Base-by-base conservation (phyloP, 1,284 basidiomycete genomes). In the Heterobasidion occidentale region DNA sequence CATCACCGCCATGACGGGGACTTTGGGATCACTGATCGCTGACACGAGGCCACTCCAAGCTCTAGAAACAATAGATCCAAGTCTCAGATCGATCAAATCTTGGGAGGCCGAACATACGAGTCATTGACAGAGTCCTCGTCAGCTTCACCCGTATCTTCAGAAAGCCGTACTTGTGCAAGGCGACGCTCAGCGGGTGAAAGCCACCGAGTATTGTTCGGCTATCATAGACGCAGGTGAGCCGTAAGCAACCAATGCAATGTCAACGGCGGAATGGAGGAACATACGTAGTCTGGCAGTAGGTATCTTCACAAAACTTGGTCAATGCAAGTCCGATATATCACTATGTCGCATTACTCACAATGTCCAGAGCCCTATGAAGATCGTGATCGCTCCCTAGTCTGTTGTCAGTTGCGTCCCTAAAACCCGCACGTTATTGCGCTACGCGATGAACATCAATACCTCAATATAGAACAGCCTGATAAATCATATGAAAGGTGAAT, bases 141-240 rank as follows among this genome's bases (percentile, higher is more conserved):
- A 0, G 83, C 81, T 68, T 87, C 86, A 1, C 86, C 86, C n/a
- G 80, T 82, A 65, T 91, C 88, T 65, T 90, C 88, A 0, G 84
- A 77, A 36, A 92, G 76, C 7, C 90, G 80, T 0, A 81, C 79
- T 64, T 86, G 84, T 1, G 88, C 89, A 15, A 92, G 75, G 8
- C 77, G 76, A 14, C 77, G 73, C 63, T 92, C 85, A 7, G 74
- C 72, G 1, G 72, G 69, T 15, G 77, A 70, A 59, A 91, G 71
- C 76, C 88, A 88, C 38, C 77, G 73, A 1, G 87, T 88, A 62
- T 90, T 90, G 54, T 79, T 66, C 1, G 83, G 82, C 81, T 84
- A 46, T 36, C n/a, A 45, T 38, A 19, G 9, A 33, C 27, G 27
- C 27, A 7, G 34, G 15, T 20, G 15, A 34, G n/a, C 34, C 12